Percentiles rank a stretch among this genome's conserved stretches.
Evolutionary conservation across 2,329 filamentous ascomycete species (phyloP).

Genomic region (Grosmannia clavigera): DNA sequence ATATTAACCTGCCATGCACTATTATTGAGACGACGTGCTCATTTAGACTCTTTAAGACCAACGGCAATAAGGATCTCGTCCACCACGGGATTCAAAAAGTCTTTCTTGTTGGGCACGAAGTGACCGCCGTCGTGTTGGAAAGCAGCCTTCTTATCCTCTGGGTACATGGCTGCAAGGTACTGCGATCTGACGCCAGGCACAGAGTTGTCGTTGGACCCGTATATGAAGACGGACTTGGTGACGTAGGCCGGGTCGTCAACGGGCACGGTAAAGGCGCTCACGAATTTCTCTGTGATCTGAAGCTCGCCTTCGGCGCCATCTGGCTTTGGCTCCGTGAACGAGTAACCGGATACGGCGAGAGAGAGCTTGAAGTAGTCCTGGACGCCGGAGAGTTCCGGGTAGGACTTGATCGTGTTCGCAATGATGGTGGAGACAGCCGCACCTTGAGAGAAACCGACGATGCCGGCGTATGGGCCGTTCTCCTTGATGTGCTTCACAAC

Average conservation of each 20-base stretch:
- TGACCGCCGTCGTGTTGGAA: constrained; percentile 6
- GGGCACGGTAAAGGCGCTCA: constrained; percentile 2
- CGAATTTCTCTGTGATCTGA: constrained; percentile 5
- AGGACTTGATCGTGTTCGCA: constrained; percentile 3
- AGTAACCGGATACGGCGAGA: constrained; percentile 5
- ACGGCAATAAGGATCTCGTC: constrained; percentile 5
- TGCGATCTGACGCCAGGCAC: constrained; percentile 3
- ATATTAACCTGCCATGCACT: too few species aligned
- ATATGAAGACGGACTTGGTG: constrained; percentile 5
- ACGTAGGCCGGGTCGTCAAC: constrained; percentile 1
- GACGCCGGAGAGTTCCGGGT: constrained; percentile 1
- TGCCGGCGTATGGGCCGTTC: constrained; percentile 5
- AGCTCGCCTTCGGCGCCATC: constrained; percentile 1
- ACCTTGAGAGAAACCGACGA: constrained; percentile 4
- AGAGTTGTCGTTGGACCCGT: constrained; percentile 7
- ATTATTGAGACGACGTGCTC: background rate
- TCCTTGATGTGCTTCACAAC: constrained; percentile 5
- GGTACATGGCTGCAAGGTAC: constrained; percentile 8
- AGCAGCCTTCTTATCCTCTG: constrained; percentile 2
- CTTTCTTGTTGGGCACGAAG: constrained; percentile 7
- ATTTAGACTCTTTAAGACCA: background rate
- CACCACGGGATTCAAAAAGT: constrained; percentile 3
- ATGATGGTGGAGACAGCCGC: constrained; percentile 4
- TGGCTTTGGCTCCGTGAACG: constrained; percentile 6
- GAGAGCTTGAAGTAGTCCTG: constrained; percentile 6